Evolutionary conservation across 2,329 filamentous ascomycete genomes (phyloP), one percentile per base, ranked within the genome.

Genomic region (Epichloe baconii): DNA sequence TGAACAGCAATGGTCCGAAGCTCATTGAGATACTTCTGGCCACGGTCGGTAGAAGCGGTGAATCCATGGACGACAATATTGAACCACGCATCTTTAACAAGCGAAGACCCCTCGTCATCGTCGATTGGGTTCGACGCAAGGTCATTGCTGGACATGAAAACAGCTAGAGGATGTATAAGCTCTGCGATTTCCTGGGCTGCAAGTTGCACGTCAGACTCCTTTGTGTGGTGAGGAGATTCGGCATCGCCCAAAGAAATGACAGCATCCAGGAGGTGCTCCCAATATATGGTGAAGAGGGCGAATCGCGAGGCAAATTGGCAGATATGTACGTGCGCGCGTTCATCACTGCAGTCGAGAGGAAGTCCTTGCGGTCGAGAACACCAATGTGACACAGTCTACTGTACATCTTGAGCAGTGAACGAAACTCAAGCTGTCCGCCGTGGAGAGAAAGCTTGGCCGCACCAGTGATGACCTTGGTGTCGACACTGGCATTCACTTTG

Each of bases 31-130:
- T 94, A 81, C 57, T 80, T 79, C 63, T 83, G 84, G 17, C 84
- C 86, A 50, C 86, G 79, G 15, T 83, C 78, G 0, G 88, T 91
- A 15, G 78, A 78, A 11, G 85, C 75, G 10, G 83, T 84, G 64
- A 97, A 95, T 4, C 90, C 93, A 65, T 98, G 93, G 0, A 95
- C 86, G 21, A 90, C 87, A 55, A 97, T 88, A 61, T 98, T 99
- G 71, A 96, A 97, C 93, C 93, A 99, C 5, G 88, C 88, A 72
- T 98, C 90, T 49, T 91, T 83, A 58, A 93, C 78, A 52, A 94
- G 71, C 26, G 80, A 78, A 54, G 86, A 78, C 7, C 81, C 81
- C 53, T 91, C 82, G 48, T 90, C 85, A 49, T 85, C 79, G 50
- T 69, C 68, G 10, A 71, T 58, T 36, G 68, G 71, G 43, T 71